Base-by-base conservation (phyloP, 2,329 filamentous ascomycete species). In the Colletotrichum godetiae region DNA sequence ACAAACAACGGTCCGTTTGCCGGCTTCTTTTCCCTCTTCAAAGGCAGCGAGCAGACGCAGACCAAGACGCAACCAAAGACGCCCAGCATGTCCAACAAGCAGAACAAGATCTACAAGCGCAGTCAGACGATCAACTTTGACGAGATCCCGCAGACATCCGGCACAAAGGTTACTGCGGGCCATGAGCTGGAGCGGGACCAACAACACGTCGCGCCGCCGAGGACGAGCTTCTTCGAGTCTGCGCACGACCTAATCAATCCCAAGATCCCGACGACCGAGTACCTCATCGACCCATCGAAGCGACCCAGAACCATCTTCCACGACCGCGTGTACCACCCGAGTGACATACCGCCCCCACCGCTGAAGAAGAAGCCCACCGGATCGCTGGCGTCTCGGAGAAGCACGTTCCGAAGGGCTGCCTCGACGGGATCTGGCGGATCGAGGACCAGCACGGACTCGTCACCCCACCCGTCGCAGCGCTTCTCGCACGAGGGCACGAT, bases 241-340 rank as follows among this genome's bases (percentile, higher is more conserved):
- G 97, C 97, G 0, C 94, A 95, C 12, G 96, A 99, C 81, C 85
- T 99, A 3, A 89, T 99, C 53, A 97, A 96, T 80, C 97, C 97
- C 5, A 96, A 95, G 60, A 84, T 98, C 42, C 96, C 97, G 19
- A 89, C 93, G 0, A 87, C 90, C 3, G 92, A 95, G 57, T 99
- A 95, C 82, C 87, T 99, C 49, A 89, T 95, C 64, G 93, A 98
- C 77, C 96, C 97, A 8, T 88, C 92, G 1, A 92, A 91, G 63
- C 92, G 97, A 19, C 92, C 95, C 0, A 91, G 95, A 59, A 96
- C 96, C 1, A 99, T 99, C 73, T 98, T 98, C 82, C 97, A 99
- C 81, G 97, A 99, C 81, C 92, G 97, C 12, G 90, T 99, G 19
- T 99, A 99, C 80, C 95, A 98, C 78, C 95, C 97, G 0, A 90